Base-by-base conservation (phyloP, 148 eudicot species). In the Heliosperma pusillum region DNA sequence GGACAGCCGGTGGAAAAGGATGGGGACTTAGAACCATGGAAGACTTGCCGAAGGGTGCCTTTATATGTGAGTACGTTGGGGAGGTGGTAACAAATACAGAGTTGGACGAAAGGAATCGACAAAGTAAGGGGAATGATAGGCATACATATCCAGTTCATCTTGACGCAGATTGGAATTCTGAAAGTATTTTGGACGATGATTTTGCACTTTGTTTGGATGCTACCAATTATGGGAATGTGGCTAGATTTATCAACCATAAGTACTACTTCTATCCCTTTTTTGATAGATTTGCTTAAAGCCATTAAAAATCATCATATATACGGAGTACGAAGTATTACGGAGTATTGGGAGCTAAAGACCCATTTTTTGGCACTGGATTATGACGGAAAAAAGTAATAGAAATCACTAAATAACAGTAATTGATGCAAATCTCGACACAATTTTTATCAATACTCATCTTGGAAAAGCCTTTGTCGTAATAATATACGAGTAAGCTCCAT, bases 181-280 rank as follows among this genome's bases (percentile, higher is more conserved):
- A 89, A 78, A 83, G 89, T 58, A 85, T 89, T 69, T 72, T 89
- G 57, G 82, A 80, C 75, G 93, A 89, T 74, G 89, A 89, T 72
- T 88, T 86, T 57, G 89, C 89, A 25, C 88, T 89, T 16, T 88
- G 91, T 69, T 79, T 89, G 84, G 93, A 89, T 78, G 93, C 93
- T 15, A 89, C 93, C 42, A 72, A 36, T 70, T 83, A 80, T 68
- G 93, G 89, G 70, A 89, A 88, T 69, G 84, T 89, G 68, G 93
- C 86, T 15, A 82, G 93, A 73, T 89, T 89, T 76, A 76, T 89
- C 70, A 89, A 89, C 70, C 93, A 89, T 64, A 86, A 86, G 91
- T 89, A 76, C 21, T 40, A 20, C 24, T 79, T 71, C 64, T 44
- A 24, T 69, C 56, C 56, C 56, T 69, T 24, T 12, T 45, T 24